Evolutionary conservation across 345 rosid genomes (phyloP), one percentile per base, ranked within the genome.

Genomic region (Nasturtium officinale): DNA sequence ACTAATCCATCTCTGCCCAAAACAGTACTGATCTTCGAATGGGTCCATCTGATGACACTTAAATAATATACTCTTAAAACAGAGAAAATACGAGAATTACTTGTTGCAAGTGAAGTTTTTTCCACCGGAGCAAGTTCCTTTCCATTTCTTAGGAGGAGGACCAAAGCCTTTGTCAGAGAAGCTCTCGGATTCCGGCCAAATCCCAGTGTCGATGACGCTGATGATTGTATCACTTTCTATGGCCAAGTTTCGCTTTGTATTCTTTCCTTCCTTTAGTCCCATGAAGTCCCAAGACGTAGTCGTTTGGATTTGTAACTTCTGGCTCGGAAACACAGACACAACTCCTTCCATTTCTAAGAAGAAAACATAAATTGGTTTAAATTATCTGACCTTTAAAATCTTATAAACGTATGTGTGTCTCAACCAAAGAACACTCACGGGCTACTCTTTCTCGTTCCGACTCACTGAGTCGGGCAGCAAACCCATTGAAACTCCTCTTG

Each of bases 401-500:
- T n/a, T n/a, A n/a, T n/a, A n/a, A n/a, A n/a, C n/a, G n/a, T n/a
- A n/a, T n/a, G n/a, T n/a, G 47, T 8, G 17, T 9, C n/a, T 38
- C 18, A 0, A 51, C 29, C 3, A 0, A 68, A 52, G 7, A 69
- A n/a, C 18, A 76, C 65, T 81, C n/a, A 85, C 88, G 25, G 3
- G 87, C 78, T 5, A 89, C 35, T 64, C 51, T 54, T 51, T 81
- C 50, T 30, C 78, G 84, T 78, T 89, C 96, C 1, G 48, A 7
- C 9, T 73, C 48, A 5, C 77, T 85, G 47, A 89, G 84, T 26
- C 61, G 70, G 15, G 90, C 90, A 0, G 83, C 87, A 45, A 89
- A 87, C 23, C 88, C 91, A 42, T 87, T 87, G 73, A 89, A 87
- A 73, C 91, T 89, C 80, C 78, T 84, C 25, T 17, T 64, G 62